Evolutionary conservation across 768 basidiomycete species (phyloP), one percentile per base, ranked within the genome.

Genomic region (Lanmaoa rubissima): DNA sequence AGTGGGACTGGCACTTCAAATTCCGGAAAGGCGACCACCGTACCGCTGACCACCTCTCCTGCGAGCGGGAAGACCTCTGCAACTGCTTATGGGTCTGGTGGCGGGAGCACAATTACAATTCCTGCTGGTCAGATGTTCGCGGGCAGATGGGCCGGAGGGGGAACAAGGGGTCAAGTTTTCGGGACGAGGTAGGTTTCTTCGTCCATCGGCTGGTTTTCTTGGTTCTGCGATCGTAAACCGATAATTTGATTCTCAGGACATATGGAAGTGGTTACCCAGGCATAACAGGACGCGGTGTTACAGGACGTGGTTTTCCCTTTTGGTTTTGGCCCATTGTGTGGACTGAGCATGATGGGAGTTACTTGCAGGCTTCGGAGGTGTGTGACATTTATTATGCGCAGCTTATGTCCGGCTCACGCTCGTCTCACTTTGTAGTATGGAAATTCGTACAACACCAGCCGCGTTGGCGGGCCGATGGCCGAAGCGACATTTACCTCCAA

Each of bases 201-300:
- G 28, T 41, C 17, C 14, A 14, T 48, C 5, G 26, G 21, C 19
- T 32, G 16, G 26, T 3, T 21, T 47, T 24, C 7, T 11, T 31
- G 17, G 9, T n/a, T 24, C 45, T 11, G 4, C n/a, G 21, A 19
- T 17, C 19, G 5, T 41, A 31, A 24, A 11, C 35, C 63, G 21
- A 61, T 40, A 1, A 49, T 14, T 17, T 44, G 48, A 57, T 43
- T 5, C 52, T 1, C 53, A 86, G 84, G 32, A 57, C 64, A 4
- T 87, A 86, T 57, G 86, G 85, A 7, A 86, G 83, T 59, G 86
- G 86, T 3, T 87, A 87, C 62, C 85, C 85, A 36, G 81, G 82
- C 1, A 26, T 75, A 5, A 3, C 63, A 4, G 73, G 74, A 8
- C 74, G 75, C 4, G 83, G 84, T 14, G 81, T 84, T 17, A 43